Conservation (phyloP, 164 flowering plant genomes). For the grape (Vitis vinifera) region ASM3070453v1 NC_081820.1:367001-367500, state of each 20-base stretch:
- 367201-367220: conserved; percentile 82
- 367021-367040: conserved; percentile 92
- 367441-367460: conserved; percentile 65
- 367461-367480: conserved; percentile 75
- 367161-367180: conserved; percentile 38
- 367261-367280: conserved; percentile 71
- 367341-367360: conserved; percentile 47
- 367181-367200: conserved; percentile 34
- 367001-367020: conserved; percentile 65
- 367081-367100: conserved; percentile 71
- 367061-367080: conserved; percentile 51
- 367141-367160: conserved; percentile 92
- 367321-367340: conserved; percentile 61
- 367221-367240: conserved; percentile 74
- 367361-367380: conserved; percentile 63
- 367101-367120: conserved; percentile 88
- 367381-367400: conserved; percentile 55
- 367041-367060: conserved; percentile 52
- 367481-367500: conserved; percentile 71
- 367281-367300: conserved; percentile 51
- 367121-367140: conserved; percentile 95
- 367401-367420: conserved; percentile 54
- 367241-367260: conserved; percentile 86
- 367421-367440: conserved; percentile 50
- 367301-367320: conserved; percentile 55